These are phyloP conservation scores for Kwoniella bestiolae DNA, from an alignment of 768 basidiomycete genomes.

Conservation along the genomic window DNA sequence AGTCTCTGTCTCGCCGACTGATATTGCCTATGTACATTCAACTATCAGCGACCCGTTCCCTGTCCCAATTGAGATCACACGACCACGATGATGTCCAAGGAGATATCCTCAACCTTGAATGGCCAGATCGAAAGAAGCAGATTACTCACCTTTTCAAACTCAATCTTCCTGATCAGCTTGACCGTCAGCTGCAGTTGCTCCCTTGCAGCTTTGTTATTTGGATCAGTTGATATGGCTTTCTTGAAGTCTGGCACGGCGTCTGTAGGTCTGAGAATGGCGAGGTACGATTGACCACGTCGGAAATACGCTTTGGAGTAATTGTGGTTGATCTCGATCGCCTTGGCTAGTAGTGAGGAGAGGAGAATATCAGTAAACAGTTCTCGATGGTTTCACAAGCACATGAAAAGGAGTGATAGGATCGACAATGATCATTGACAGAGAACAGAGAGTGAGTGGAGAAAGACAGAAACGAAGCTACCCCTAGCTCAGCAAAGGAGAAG, in stretches of 20 bases:
- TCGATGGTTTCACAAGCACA: no score
- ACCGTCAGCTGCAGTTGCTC: constrained; percentile 83
- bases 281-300: constrained; percentile 83
- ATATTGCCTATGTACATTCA: constrained; percentile 66
- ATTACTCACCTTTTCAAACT: constrained; percentile 79
- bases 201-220: constrained; percentile 78
- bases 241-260: constrained; percentile 85
- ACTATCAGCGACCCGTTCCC: not conserved
- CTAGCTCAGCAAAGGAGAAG: no score
- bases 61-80: no score
- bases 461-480: no score
- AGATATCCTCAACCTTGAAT: no score
- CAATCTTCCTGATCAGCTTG: constrained; percentile 84
- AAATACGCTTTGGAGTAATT: constrained; percentile 76
- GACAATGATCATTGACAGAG: no score
- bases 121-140: no score
- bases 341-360: constrained; percentile 61
- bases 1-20: constrained; percentile 83
- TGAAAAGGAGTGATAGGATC: no score
- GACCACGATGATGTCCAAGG: no score
- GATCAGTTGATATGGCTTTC: constrained; percentile 80
- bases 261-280: constrained; percentile 87
- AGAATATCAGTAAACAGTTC: not conserved
- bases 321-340: constrained; percentile 84
- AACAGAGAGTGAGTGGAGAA: not conserved